phyloP scores from a whole-genome alignment of 768 basidiomycete species.

The Termitomyces sp. region DNA sequence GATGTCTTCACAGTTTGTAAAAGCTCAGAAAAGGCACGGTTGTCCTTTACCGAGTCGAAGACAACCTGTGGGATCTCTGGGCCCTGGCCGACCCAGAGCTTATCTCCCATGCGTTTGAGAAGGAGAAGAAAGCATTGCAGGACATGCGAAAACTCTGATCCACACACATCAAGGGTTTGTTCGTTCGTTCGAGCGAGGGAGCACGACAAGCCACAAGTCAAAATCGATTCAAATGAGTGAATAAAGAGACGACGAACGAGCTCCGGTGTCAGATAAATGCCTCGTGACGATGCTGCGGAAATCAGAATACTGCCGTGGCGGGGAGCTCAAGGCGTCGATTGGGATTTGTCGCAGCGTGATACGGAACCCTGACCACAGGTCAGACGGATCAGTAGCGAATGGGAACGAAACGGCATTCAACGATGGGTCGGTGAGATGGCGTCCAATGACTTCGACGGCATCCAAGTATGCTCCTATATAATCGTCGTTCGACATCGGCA shows the following conservation, averaged over 20 bases:
- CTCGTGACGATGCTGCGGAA: constrained; percentile 50
- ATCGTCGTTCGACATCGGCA: constrained; percentile 43
- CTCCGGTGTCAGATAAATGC: constrained; percentile 56
- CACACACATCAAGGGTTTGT: constrained; percentile 5
- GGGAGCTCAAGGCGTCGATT: constrained; percentile 29
- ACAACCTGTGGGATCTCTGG: constrained; percentile 73
- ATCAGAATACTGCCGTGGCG: constrained; percentile 30
- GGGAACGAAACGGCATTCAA: constrained; percentile 10
- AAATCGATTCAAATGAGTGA: constrained; percentile 7
- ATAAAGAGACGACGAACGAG: constrained; percentile 41
- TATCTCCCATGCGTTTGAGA: constrained; percentile 46
- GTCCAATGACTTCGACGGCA: constrained; percentile 38
- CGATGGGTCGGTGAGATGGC: constrained; percentile 8
- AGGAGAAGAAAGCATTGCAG: constrained; percentile 56
- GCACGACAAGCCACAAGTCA: constrained; percentile 9
- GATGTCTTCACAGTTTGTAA: constrained; percentile 30
- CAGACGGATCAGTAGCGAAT: constrained; percentile 32
- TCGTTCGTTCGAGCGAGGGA: not conserved
- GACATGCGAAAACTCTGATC: constrained; percentile 54
- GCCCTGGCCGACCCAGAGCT: constrained; percentile 68
- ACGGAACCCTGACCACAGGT: constrained; percentile 50
- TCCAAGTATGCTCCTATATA: constrained; percentile 43
- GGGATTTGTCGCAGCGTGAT: constrained; percentile 52
- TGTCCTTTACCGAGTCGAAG: constrained; percentile 82
- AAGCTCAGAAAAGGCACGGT: constrained; percentile 46